A percentile compares a stretch with the other conserved stretches of the same genome.
Conservation (phyloP, 139 green algal genomes). For the Tetraselmis chui region DNA sequence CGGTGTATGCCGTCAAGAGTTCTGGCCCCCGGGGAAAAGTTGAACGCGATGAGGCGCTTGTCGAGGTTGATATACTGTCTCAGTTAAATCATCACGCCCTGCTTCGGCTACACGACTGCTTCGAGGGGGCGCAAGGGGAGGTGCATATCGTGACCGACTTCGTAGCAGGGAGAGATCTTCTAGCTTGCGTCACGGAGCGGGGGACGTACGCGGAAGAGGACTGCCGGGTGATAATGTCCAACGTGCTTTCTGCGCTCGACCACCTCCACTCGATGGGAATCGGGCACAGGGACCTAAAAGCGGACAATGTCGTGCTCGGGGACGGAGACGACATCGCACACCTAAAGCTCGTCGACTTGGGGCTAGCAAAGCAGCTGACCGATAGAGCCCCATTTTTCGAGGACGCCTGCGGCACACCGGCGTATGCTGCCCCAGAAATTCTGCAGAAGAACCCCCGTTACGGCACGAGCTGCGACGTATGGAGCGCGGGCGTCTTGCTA, state of each 20-base stretch:
- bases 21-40: no score
- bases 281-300: not conserved
- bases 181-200: not conserved
- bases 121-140: no score
- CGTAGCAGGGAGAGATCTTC: not conserved
- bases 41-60: no score
- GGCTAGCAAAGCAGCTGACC: not conserved
- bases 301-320: not conserved
- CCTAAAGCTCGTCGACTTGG: not conserved
- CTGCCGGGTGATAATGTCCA: not conserved
- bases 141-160: not conserved
- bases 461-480: not conserved
- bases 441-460: not conserved
- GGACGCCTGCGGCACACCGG: not conserved
- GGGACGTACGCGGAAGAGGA: not conserved
- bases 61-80: no score
- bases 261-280: not conserved
- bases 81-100: no score
- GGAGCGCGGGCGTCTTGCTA: not conserved
- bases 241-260: not conserved
- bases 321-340: not conserved
- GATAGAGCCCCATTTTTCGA: not conserved
- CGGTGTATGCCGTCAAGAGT: no score
- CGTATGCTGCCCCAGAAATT: not conserved
- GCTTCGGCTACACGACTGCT: no score